These are phyloP conservation scores for Diaporthe vexans DNA, from an alignment of 2,329 filamentous ascomycete genomes.

Conservation along the genomic window DNA sequence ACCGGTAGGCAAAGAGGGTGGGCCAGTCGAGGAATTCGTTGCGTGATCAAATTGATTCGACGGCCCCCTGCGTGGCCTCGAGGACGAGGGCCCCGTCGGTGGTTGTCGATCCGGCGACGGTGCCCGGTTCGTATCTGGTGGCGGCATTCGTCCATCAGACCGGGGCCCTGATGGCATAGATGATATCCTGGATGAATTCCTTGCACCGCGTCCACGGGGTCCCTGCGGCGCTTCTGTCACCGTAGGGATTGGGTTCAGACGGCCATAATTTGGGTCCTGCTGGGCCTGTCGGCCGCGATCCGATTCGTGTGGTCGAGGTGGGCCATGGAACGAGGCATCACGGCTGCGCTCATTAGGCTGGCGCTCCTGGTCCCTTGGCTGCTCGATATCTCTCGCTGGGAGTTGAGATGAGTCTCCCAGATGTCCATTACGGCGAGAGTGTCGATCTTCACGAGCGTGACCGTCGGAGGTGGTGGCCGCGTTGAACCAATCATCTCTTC, in stretches of 20 bases:
- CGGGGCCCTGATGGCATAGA: conserved; percentile 56
- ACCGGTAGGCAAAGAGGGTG: conserved; percentile 40
- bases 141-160: conserved; percentile 59
- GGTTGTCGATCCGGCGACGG: conserved; percentile 65
- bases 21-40: conserved; percentile 44
- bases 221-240: conserved; percentile 66
- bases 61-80: conserved; percentile 54
- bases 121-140: conserved; percentile 57
- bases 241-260: conserved; percentile 67
- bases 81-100: conserved; percentile 67
- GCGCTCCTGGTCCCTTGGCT: conserved; percentile 39
- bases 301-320: conserved; percentile 57
- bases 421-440: conserved; percentile 50
- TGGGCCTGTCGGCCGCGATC: conserved; percentile 66
- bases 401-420: conserved; percentile 36
- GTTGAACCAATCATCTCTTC: conserved; percentile 56
- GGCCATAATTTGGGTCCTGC: conserved; percentile 74
- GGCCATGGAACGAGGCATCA: conserved; percentile 58
- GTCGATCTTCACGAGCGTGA: conserved; percentile 61
- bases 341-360: conserved; percentile 55
- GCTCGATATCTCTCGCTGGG: conserved; percentile 47
- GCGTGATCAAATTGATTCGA: conserved; percentile 58
- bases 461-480: conserved; percentile 55
- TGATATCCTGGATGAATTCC: conserved; percentile 49
- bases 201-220: conserved; percentile 61